Conservation (phyloP, 2,329 filamentous ascomycete species). For the Calonectria hawksworthii region DNA sequence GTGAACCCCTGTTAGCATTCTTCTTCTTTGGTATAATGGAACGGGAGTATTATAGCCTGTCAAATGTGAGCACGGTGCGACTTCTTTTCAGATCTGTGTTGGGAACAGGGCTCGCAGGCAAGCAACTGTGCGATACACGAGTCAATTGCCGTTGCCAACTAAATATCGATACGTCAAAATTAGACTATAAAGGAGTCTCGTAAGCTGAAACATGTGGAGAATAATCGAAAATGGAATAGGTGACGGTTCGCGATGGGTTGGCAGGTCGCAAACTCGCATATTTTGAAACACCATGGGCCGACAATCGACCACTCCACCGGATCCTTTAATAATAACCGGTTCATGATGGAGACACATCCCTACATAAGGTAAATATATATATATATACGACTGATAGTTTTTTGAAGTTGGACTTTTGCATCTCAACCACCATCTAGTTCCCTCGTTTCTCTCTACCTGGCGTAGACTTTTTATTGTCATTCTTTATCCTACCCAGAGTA, state of each 20-base stretch:
- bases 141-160: not conserved
- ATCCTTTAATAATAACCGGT: not conserved
- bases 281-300: not conserved
- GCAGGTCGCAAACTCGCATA: not conserved
- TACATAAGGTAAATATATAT: not conserved
- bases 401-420: not conserved
- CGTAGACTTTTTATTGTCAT: not conserved
- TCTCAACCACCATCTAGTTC: not conserved
- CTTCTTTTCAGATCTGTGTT: not conserved
- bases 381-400: not conserved
- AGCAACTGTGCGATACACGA: not conserved
- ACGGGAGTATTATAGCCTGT: not conserved
- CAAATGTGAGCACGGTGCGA: not conserved
- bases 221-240: not conserved
- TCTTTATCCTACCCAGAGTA: conserved; percentile 2
- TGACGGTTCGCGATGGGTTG: not conserved
- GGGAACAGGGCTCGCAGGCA: not conserved
- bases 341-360: not conserved
- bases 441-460: not conserved
- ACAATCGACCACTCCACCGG: not conserved
- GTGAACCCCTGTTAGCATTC: not conserved
- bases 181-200: not conserved
- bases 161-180: not conserved
- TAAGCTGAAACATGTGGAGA: not conserved
- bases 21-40: not conserved